Evolutionary conservation across 2,329 filamentous ascomycete genomes (phyloP), one percentile per base, ranked within the genome.

Genomic region (Aureobasidium sp.): DNA sequence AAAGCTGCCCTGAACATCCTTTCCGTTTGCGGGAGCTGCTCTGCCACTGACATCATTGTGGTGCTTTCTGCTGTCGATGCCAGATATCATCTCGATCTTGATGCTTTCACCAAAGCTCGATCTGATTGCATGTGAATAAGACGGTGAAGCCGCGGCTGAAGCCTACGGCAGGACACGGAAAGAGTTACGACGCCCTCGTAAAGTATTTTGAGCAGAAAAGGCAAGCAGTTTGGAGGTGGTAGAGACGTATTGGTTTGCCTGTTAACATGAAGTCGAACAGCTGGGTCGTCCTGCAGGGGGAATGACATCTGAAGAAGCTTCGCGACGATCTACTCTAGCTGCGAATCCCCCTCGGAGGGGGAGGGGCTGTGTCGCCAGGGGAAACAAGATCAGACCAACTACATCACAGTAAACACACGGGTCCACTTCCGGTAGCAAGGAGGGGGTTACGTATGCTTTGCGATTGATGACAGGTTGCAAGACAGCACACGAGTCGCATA

Each of bases 321-420:
- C 29, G 30, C 30, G 52, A 16, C n/a, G 53, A 45, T 57, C 53
- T 44, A 45, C 36, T 57, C 53, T 44, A 45, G 29, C n/a, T 57
- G 53, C 53, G 41, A 57, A 57, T 57, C 53, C 53, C 53, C 53
- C 53, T 44, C 39, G 34, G 27, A 44, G 52, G 52, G 37, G 53
- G 29, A 45, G 53, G 53, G 39, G 53, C 53, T 54, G 50, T 32
- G 50, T 54, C 50, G 25, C 34, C 50, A 37, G 32, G 42, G 50
- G 50, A 54, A 54, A 54, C 50, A 41, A 32, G 50, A 8, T 21
- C 47, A 4, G 37, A 9, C 39, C 10, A 21, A 42, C 41, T 54
- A 54, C 50, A 54, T 54, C 50, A 54, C 37, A 54, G 37, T 54
- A 54, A 54, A 54, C 50, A 54, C 27, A 53, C 27, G 37, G 50